A percentile compares a stretch with the other conserved stretches of the same genome.
Conservation (phyloP, 306 rosid genomes). For the Lagenaria siceraria region DNA sequence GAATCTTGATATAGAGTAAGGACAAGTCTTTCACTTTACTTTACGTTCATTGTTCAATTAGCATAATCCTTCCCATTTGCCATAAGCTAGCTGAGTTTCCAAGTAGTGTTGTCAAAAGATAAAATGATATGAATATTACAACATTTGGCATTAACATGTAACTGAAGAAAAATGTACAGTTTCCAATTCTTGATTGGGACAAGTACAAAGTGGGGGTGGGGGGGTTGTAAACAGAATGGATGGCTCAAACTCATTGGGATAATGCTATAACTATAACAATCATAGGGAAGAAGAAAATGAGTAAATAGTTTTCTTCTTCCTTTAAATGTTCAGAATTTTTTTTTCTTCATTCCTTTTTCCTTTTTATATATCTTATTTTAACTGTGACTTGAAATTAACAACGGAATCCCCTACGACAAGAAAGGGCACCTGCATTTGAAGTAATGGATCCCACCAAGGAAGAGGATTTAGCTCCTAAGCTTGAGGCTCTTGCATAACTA, state of each 20-base stretch:
- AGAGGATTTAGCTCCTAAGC: conserved; percentile 95
- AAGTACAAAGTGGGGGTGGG: conserved; percentile 26
- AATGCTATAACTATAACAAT: conserved; percentile 28
- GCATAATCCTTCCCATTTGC: neutral
- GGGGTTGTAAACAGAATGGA: conserved; percentile 19
- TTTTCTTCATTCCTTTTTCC: neutral
- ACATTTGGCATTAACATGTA: conserved; percentile 11
- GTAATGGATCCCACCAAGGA: conserved; percentile 66
- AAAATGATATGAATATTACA: conserved; percentile 4
- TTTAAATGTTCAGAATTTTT: conserved; percentile 12
- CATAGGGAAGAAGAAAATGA: conserved; percentile 37
- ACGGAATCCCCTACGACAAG: conserved; percentile 44
- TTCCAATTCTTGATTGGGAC: conserved; percentile 38
- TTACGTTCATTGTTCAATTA: neutral
- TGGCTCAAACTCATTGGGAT: conserved; percentile 40
- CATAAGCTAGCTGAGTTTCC: neutral
- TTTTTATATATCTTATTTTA: neutral
- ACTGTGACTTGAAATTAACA: conserved; percentile 37
- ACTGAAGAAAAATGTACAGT: conserved; percentile 40
- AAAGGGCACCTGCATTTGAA: conserved; percentile 61
- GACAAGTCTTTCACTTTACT: neutral
- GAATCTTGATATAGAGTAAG: neutral
- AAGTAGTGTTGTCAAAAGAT: neutral
- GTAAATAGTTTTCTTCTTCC: conserved; percentile 34
- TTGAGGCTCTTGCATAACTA: conserved; percentile 96